Evolutionary conservation across 306 rosid genomes (phyloP).

Genomic region (Quercus engelmannii): DNA sequence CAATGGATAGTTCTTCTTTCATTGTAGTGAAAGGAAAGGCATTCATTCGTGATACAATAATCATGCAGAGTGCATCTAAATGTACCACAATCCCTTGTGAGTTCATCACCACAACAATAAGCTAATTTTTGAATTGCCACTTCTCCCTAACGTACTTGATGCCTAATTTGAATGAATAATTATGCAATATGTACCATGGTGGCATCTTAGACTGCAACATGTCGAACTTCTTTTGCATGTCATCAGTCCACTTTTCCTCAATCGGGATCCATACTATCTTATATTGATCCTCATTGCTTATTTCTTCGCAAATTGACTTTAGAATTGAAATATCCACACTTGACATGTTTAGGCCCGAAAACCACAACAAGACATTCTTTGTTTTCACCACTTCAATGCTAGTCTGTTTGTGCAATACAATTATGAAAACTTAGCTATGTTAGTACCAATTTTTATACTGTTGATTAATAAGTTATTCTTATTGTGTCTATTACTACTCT

Average conservation of each 20-base stretch:
- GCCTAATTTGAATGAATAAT: constrained; percentile 9
- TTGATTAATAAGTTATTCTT: too few relatives aligned
- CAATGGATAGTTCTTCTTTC: background rate
- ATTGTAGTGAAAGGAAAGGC: constrained; percentile 27
- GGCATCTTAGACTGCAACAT: too few relatives aligned
- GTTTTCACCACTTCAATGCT: constrained; percentile 12
- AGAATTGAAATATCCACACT: constrained; percentile 18
- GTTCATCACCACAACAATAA: constrained; percentile 19
- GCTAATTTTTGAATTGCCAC: constrained; percentile 35
- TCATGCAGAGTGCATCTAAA: constrained; percentile 33
- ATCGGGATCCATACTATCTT: constrained; percentile 42
- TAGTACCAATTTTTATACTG: too few relatives aligned
- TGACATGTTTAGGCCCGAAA: constrained; percentile 31
- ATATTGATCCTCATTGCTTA: constrained; percentile 1
- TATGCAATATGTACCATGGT: constrained; percentile 34
- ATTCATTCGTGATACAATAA: constrained; percentile 16
- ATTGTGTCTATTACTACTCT: too few relatives aligned
- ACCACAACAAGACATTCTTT: constrained; percentile 22
- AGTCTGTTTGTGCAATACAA: constrained; percentile 3
- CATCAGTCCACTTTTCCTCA: constrained; percentile 22
- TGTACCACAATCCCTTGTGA: constrained; percentile 28
- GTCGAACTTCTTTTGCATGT: constrained; percentile 27
- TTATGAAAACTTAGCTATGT: background rate
- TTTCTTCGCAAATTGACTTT: constrained; percentile 15
- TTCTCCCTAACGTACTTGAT: constrained; percentile 21